Evolutionary conservation across 805 yeast species (phyloP).

Genomic region (Lipomyces kockii): DNA sequence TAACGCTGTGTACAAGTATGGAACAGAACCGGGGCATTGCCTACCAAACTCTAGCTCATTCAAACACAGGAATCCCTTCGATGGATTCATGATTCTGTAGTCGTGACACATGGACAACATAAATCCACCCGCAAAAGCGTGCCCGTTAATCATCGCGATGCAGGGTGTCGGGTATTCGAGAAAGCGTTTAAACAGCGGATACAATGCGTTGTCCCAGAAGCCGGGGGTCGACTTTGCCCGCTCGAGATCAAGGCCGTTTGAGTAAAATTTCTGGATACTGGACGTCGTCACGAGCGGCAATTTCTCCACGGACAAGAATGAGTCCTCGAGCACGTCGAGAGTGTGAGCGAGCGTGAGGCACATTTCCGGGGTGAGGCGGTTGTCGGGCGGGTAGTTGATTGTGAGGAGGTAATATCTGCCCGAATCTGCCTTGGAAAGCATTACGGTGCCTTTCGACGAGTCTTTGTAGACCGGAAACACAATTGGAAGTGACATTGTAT

Average conservation of each 20-base stretch:
- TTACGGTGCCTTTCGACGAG: slow-evolving; percentile 14
- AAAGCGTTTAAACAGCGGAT: slow-evolving; percentile 44
- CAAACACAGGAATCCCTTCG: slow-evolving; percentile 47
- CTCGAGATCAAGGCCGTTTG: slow-evolving; percentile 49
- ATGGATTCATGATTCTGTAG: slow-evolving; percentile 49
- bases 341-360: slow-evolving; percentile 45
- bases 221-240: slow-evolving; percentile 44
- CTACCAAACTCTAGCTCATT: slow-evolving; percentile 46
- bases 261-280: slow-evolving; percentile 46
- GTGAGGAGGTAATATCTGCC: slow-evolving; percentile 43
- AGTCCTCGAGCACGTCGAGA: slow-evolving; percentile 41
- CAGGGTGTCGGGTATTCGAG: slow-evolving; percentile 50
- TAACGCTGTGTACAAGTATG: neutral
- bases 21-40: neutral
- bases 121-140: slow-evolving; percentile 51
- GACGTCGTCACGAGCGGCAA: slow-evolving; percentile 48
- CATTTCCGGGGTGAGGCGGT: slow-evolving; percentile 45
- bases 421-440: slow-evolving; percentile 29
- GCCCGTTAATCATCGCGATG: slow-evolving; percentile 49
- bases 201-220: slow-evolving; percentile 45
- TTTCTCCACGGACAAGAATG: slow-evolving; percentile 36
- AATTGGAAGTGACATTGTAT: slow-evolving; percentile 11
- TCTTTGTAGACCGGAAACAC: slow-evolving; percentile 17
- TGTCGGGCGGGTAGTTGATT: slow-evolving; percentile 46
- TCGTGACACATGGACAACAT: slow-evolving; percentile 48